A percentile compares a stretch with the other conserved stretches of the same genome.
Conservation (phyloP, 495 filamentous ascomycete genomes). For the Penicillium cinerascens region DNA sequence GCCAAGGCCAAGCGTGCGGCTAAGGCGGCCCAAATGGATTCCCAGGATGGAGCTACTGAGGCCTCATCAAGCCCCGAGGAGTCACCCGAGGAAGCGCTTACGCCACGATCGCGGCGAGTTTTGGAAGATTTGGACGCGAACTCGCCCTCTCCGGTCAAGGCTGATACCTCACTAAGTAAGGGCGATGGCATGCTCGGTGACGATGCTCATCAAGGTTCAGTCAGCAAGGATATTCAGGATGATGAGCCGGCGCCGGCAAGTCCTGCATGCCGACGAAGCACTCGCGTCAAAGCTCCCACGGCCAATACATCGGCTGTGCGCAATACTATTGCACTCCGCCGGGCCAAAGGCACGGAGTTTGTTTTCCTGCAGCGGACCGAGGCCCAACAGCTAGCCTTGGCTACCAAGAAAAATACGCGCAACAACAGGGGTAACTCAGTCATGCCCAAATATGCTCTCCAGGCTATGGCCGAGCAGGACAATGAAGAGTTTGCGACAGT, state of each 20-base stretch:
- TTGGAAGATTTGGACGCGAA: constrained; percentile 53
- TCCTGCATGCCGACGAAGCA: constrained; percentile 41
- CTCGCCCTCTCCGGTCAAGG: constrained; percentile 50
- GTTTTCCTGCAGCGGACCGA: constrained; percentile 55
- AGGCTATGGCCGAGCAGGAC: constrained; percentile 34
- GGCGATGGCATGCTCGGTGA: constrained; percentile 11
- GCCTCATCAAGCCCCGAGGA: constrained; percentile 17
- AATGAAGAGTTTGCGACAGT: constrained; percentile 2
- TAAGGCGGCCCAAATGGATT: constrained; percentile 34
- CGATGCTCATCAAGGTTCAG: constrained; percentile 12
- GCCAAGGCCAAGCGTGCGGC: constrained; percentile 58
- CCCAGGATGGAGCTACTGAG: constrained; percentile 17
- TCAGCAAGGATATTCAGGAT: constrained; percentile 16
- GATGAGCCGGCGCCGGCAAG: constrained; percentile 26
- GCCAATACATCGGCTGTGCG: constrained; percentile 32
- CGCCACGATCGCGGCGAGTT: constrained; percentile 44
- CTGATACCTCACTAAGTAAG: constrained; percentile 30
- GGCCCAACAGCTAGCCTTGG: constrained; percentile 53
- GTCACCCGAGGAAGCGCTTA: constrained; percentile 28
- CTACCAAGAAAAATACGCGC: constrained; percentile 54
- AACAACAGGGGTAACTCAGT: constrained; percentile 55
- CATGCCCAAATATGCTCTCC: constrained; percentile 43
- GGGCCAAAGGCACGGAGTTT: constrained; percentile 53
- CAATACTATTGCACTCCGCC: constrained; percentile 52
- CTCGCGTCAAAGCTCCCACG: constrained; percentile 31